Conservation (phyloP, 1,139 yeast species). For the Pichia inconspicua region DNA sequence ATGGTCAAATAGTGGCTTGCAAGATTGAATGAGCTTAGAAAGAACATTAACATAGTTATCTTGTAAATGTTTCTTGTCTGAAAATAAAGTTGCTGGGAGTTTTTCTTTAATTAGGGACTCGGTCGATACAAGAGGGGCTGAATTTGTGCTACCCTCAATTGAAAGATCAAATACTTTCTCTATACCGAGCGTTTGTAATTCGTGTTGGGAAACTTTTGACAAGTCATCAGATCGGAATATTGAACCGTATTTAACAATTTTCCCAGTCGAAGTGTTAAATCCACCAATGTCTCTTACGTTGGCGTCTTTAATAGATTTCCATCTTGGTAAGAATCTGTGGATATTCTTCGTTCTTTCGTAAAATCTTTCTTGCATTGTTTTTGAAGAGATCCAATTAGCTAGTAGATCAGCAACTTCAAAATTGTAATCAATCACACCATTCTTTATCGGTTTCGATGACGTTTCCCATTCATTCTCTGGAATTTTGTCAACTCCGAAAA, state of each 20-base stretch:
- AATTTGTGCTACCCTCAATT: not conserved
- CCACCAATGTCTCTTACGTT: slow-evolving; percentile 84
- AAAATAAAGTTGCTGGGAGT: not conserved
- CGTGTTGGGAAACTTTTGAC: slow-evolving; percentile 37
- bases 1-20: slow-evolving; percentile 41
- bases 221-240: slow-evolving; percentile 62
- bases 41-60: not conserved
- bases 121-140: not conserved
- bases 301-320: slow-evolving; percentile 62
- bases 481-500: slow-evolving; percentile 40
- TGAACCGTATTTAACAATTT: slow-evolving; percentile 46
- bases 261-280: slow-evolving; percentile 38
- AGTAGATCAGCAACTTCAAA: slow-evolving; percentile 46
- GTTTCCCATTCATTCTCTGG: slow-evolving; percentile 31
- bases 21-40: slow-evolving; percentile 26
- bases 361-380: slow-evolving; percentile 47
- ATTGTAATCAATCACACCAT: slow-evolving; percentile 49
- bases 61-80: not conserved
- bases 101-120: not conserved
- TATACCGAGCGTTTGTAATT: slow-evolving; percentile 41
- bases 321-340: slow-evolving; percentile 30
- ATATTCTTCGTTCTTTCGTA: slow-evolving; percentile 32
- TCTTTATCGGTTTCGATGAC: slow-evolving; percentile 35
- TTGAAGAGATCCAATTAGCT: slow-evolving; percentile 44
- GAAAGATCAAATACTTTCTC: slow-evolving; percentile 48